These are phyloP conservation scores for Epithele typhae DNA, from an alignment of 768 basidiomycete genomes.

Conservation along the genomic window DNA sequence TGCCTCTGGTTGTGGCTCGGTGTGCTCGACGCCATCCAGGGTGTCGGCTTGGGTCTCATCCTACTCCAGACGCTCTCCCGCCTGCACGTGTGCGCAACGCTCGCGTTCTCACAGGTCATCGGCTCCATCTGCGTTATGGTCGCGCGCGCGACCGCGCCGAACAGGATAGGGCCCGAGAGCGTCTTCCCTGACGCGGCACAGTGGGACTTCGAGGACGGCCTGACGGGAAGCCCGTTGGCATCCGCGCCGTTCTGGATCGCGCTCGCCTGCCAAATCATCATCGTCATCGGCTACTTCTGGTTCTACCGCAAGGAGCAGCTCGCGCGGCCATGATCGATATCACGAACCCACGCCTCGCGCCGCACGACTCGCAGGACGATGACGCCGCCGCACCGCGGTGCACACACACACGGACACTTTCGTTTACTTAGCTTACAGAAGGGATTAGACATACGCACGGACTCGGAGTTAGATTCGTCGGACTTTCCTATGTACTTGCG, in stretches of 20 bases:
- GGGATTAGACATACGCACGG: slow-evolving; percentile 20
- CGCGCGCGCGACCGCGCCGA: slow-evolving; percentile 86
- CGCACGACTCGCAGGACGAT: too few relatives aligned
- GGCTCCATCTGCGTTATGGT: slow-evolving; percentile 91
- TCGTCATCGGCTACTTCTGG: slow-evolving; percentile 92
- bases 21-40: slow-evolving; percentile 90
- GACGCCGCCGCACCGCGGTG: too few relatives aligned
- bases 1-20: slow-evolving; percentile 95
- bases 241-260: slow-evolving; percentile 87
- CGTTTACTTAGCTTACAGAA: slow-evolving; percentile 20
- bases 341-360: too few relatives aligned
- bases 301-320: slow-evolving; percentile 97
- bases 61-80: slow-evolving; percentile 84
- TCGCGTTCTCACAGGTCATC: slow-evolving; percentile 87
- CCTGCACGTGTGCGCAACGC: slow-evolving; percentile 89
- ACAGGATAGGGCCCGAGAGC: slow-evolving; percentile 80
- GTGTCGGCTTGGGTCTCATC: slow-evolving; percentile 92
- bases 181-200: slow-evolving; percentile 91
- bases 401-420: slow-evolving; percentile 21
- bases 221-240: slow-evolving; percentile 77
- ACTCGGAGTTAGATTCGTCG: slow-evolving; percentile 20
- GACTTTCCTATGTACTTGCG: slow-evolving; percentile 27
- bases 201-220: slow-evolving; percentile 80
- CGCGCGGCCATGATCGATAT: too few relatives aligned
- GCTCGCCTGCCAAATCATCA: slow-evolving; percentile 71